Base-by-base conservation (phyloP, 352 stramenopile species). In the Elongisporangium undulatum region DNA sequence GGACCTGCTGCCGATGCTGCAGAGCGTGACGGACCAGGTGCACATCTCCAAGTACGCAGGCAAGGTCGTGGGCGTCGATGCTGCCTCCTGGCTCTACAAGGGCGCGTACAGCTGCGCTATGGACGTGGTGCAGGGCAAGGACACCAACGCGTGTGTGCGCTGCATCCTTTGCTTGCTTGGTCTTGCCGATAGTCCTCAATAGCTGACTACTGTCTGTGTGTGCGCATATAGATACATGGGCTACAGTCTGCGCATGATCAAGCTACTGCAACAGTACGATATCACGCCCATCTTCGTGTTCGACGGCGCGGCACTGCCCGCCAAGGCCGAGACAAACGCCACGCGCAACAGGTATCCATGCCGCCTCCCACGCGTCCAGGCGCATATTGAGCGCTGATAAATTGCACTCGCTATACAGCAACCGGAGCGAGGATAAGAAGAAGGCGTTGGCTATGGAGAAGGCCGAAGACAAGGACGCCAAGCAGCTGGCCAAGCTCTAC, bases 251-350 rank as follows among this genome's bases (percentile, higher is more conserved):
- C 68, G 90, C 57, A 86, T 91, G 55, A 79, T 98, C 51, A 87
- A 97, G 34, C 38, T 97, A 52, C 74, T 98, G 17, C 74, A 90
- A 53, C 59, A 85, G 15, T 74, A 96, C 59, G 66, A 85, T 8
- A 79, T 98, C 57, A 92, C 73, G 15, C 94, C 92, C 16, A 73
- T 96, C 21, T 75, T 98, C 12, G 92, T 98, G 10, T 98, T 98
- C 34, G 95, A 98, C 66, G 95, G 94, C n/a, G 93, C 81, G 10
- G 66, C 87, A 56, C 55, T 98, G 21, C 92, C 94, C 0, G 85
- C 87, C 8, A 98, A 98, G 67, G 69, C 64, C 3, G 74, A 74
- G 23, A 74, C 87, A 34, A 90, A 90, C 39, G 59, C 60, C 15
- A 51, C 54, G 20, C 67, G 85, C 58, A 71, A 76, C 59, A 78